phyloP scores from a whole-genome alignment of 768 basidiomycete species.

The Naematelia encephala region DNA sequence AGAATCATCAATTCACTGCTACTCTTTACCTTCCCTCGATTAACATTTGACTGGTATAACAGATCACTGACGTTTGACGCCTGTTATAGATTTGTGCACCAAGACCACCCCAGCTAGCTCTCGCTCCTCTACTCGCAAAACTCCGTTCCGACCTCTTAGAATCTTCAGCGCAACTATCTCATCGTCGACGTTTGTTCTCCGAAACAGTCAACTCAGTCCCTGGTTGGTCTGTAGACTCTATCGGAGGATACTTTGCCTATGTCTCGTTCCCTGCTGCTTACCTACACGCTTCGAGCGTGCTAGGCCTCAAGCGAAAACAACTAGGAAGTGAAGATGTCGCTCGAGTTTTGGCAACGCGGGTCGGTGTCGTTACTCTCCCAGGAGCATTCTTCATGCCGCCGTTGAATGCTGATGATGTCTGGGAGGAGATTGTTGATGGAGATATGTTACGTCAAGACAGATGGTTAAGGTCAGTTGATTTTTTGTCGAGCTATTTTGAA shows the following conservation, averaged over 20 bases:
- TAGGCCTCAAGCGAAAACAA: slow-evolving; percentile 24
- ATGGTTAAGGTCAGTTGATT: slow-evolving; percentile 57
- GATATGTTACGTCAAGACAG: slow-evolving; percentile 54
- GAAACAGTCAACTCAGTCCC: slow-evolving; percentile 53
- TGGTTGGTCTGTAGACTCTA: slow-evolving; percentile 63
- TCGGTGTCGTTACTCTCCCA: slow-evolving; percentile 68
- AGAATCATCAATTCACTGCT: slow-evolving; percentile 2
- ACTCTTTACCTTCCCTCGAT: not conserved
- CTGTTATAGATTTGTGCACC: slow-evolving; percentile 63
- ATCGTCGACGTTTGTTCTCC: slow-evolving; percentile 62
- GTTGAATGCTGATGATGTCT: slow-evolving; percentile 22
- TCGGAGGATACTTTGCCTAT: slow-evolving; percentile 76
- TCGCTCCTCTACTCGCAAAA: slow-evolving; percentile 57
- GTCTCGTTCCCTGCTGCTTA: slow-evolving; percentile 53
- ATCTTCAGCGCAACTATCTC: slow-evolving; percentile 56
- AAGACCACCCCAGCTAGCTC: slow-evolving; percentile 66
- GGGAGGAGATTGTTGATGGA: slow-evolving; percentile 32
- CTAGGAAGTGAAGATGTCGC: slow-evolving; percentile 59
- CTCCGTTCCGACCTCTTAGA: slow-evolving; percentile 59
- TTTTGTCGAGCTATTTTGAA: not conserved
- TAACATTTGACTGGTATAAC: too few species aligned
- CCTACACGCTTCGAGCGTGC: slow-evolving; percentile 2
- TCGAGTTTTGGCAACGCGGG: slow-evolving; percentile 59
- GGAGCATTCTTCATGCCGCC: slow-evolving; percentile 60
- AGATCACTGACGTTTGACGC: slow-evolving; percentile 8